These are phyloP conservation scores for Mucor piriformis DNA, from an alignment of 371 early-diverging fungal species.

Conservation along the genomic window DNA sequence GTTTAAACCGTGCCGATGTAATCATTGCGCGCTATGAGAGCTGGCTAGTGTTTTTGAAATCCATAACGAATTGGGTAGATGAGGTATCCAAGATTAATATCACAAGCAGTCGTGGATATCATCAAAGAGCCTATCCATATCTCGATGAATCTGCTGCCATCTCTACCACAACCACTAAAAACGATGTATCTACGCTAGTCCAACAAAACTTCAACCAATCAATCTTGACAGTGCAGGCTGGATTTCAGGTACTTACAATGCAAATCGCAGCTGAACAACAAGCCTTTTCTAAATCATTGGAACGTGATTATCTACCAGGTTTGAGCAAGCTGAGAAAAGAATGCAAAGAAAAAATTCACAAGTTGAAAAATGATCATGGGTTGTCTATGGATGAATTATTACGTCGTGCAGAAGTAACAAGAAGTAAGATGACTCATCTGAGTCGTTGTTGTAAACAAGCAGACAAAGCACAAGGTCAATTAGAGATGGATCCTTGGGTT, in stretches of 20 bases:
- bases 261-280: conserved; percentile 36
- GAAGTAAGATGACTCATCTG: conserved; percentile 36
- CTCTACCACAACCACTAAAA: neutral
- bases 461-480: conserved; percentile 19
- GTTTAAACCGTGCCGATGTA: conserved; percentile 37
- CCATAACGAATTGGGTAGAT: conserved; percentile 35
- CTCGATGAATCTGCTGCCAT: conserved; percentile 16
- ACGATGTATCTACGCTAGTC: neutral
- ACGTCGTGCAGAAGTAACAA: conserved; percentile 40
- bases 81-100: conserved; percentile 33
- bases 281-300: conserved; percentile 29
- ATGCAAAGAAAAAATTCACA: conserved; percentile 38
- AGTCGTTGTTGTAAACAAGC: conserved; percentile 37
- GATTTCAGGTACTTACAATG: conserved; percentile 30
- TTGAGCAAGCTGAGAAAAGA: conserved; percentile 31
- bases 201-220: conserved; percentile 14
- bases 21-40: conserved; percentile 34
- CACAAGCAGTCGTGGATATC: conserved; percentile 35
- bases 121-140: conserved; percentile 28
- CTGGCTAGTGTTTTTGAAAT: conserved; percentile 35
- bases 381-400: conserved; percentile 40
- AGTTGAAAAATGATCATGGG: conserved; percentile 29
- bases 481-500: conserved; percentile 46
- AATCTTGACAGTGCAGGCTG: conserved; percentile 27
- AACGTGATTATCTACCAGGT: conserved; percentile 27